Evolutionary conservation across 2,329 filamentous ascomycete genomes (phyloP), one percentile per base, ranked within the genome.

Genomic region (Aspergillus cejpii): DNA sequence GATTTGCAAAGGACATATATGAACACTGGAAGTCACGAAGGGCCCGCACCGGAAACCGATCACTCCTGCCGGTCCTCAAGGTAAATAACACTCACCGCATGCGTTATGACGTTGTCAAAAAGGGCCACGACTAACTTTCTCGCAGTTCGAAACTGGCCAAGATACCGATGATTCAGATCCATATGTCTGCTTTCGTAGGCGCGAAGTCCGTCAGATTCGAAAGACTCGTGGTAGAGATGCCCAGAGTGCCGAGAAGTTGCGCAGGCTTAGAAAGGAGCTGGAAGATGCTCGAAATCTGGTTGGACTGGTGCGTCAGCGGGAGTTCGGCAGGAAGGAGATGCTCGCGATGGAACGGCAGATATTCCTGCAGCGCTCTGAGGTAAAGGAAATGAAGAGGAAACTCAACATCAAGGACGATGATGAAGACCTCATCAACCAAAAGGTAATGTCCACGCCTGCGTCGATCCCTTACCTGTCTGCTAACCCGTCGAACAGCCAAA

Each of bases 161-260:
- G 91, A 97, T 54, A 94, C 84, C 49, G 92, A 98, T 66, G 92
- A 98, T 64, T 81, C 87, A 58, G 92, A 98, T 69, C 92, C 92
- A 39, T 98, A 95, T 70, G 90, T 98, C 60, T 98, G 92, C 70
- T 98, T 98, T 79, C 82, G 92, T 63, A 83, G 92, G 57, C 86
- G 92, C 52, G 92, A 98, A 69, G 87, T 94, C 37, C 84, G 92
- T 46, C 88, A 94, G 65, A 91, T 89, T 39, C 85, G 92, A 58
- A 98, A 97, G 72, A 98, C 92, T 28, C 80, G 92, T 61, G 88
- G 87, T 56, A 83, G 92, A 61, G 92, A 98, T 72, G 87, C 87
- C 27, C 91, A 95, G 68, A 88, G 91, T 58, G 87, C 86, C 43
- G 92, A 98, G 64, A 96, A 95, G 67, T 78, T 98, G 55, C 92